A percentile compares a stretch with the other conserved stretches of the same genome.
Conservation (phyloP, 225 moss, liverwort and hornwort genomes). For the Sphagnum contortum region DNA sequence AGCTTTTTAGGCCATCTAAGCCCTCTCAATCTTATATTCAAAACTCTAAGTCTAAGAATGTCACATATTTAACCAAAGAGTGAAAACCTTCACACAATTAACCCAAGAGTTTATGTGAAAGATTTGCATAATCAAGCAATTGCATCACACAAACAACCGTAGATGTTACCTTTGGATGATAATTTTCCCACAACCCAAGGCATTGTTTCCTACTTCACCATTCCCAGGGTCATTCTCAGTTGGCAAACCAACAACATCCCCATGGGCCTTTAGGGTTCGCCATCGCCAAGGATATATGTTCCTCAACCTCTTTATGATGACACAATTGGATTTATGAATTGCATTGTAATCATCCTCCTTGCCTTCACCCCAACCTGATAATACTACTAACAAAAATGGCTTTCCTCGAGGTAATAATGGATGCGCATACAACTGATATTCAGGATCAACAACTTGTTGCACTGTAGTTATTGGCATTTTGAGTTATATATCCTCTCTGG, state of each 20-base stretch:
- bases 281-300: slow-evolving; percentile 44
- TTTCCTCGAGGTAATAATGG: slow-evolving; percentile 30
- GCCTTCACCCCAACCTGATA: slow-evolving; percentile 82
- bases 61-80: too few relatives aligned
- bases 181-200: slow-evolving; percentile 77
- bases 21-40: too few relatives aligned
- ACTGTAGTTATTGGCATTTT: slow-evolving; percentile 21
- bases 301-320: slow-evolving; percentile 37
- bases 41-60: too few relatives aligned
- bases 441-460: slow-evolving; percentile 24
- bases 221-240: slow-evolving; percentile 52
- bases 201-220: slow-evolving; percentile 75
- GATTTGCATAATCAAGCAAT: too few relatives aligned
- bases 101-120: too few relatives aligned
- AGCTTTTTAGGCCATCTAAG: too few relatives aligned
- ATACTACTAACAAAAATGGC: slow-evolving; percentile 48
- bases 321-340: slow-evolving; percentile 39
- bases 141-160: too few relatives aligned
- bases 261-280: slow-evolving; percentile 78
- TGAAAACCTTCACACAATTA: too few relatives aligned
- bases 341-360: slow-evolving; percentile 67
- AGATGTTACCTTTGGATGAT: slow-evolving; percentile 48
- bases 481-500: neutral
- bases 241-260: slow-evolving; percentile 70
- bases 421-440: slow-evolving; percentile 30